Evolutionary conservation across 2,329 filamentous ascomycete genomes (phyloP), one percentile per base, ranked within the genome.

Genomic region (Trichophaea hybrida): DNA sequence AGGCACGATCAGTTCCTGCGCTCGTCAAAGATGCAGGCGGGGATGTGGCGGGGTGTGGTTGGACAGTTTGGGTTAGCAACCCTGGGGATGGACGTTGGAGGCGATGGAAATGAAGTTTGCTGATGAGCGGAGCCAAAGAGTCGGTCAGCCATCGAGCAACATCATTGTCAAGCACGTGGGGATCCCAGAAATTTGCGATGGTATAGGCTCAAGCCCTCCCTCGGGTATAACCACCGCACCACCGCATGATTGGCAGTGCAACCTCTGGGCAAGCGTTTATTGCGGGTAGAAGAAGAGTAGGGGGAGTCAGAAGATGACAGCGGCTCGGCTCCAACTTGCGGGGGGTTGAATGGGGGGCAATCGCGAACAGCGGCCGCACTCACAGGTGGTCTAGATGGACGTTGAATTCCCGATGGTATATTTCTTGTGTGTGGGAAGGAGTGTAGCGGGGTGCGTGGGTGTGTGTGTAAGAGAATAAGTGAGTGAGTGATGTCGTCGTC

Each of bases 71-170:
- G 48, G 48, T 50, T 50, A 17, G 48, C 31, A 33, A 50, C 40
- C 40, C 31, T 34, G n/a, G 12, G 12, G 53, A 31, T 31, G 59
- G 53, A 52, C 51, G 54, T 44, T 59, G 62, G 38, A 15, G 13
- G 44, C 13, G 44, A 12, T 49, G 24, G 44, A 12, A n/a, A 49
- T 15, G 10, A 49, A 8, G 7, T 8, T 15, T 17, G 13, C 44
- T 24, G 44, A 17, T 49, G 44, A 49, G 13, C 13, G 24, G 24
- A 49, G 13, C 24, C 13, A 12, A 17, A 17, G 10, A 1, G 44
- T 24, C 2, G 44, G 44, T 50, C 31, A 33, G n/a, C 48, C 48
- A 50, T 17, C n/a, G n/a, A 50, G 31, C 48, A 50, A 50, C 15
- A 50, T 32, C 48, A 50, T 24, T 6, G n/a, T 24, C 48, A 33